phyloP scores from a whole-genome alignment of 2,329 filamentous ascomycete species.

The Aspergillus pseudoviridinutans region DNA sequence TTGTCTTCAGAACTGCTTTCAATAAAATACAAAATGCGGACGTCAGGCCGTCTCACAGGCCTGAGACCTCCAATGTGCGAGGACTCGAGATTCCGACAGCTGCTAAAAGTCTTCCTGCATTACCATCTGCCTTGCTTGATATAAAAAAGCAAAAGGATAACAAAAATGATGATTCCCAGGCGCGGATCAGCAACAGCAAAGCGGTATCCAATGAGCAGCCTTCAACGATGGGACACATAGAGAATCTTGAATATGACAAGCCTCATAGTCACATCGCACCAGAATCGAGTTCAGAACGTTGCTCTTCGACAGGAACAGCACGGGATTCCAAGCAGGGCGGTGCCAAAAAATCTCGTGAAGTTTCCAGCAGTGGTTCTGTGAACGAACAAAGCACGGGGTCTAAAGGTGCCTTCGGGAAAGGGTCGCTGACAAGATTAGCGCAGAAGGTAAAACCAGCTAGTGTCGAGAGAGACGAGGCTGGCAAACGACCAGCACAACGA shows the following conservation, averaged over 20 bases:
- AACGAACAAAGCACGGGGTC: conserved; percentile 18
- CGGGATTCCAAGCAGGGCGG: neutral
- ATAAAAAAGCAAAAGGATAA: neutral
- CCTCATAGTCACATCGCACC: neutral
- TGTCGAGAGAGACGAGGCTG: conserved; percentile 22
- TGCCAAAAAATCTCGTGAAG: conserved; percentile 4
- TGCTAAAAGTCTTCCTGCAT: neutral
- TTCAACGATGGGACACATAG: neutral
- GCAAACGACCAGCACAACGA: conserved; percentile 19
- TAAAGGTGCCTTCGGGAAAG: conserved; percentile 22
- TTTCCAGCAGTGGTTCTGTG: conserved; percentile 10
- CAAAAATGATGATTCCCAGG: neutral
- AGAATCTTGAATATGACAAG: neutral
- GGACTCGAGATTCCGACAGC: neutral
- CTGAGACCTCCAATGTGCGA: neutral
- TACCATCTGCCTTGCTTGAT: neutral
- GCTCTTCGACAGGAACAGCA: neutral
- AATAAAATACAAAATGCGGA: conserved; percentile 38
- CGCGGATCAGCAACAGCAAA: neutral
- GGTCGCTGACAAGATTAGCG: conserved; percentile 29
- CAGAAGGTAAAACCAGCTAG: conserved; percentile 29
- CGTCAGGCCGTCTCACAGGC: conserved; percentile 21
- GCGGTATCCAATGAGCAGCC: neutral
- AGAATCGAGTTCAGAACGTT: neutral
- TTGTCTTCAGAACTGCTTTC: conserved; percentile 44